Evolutionary conservation across 1,284 basidiomycete genomes (phyloP).

Genomic region (Trametes polyzona): DNA sequence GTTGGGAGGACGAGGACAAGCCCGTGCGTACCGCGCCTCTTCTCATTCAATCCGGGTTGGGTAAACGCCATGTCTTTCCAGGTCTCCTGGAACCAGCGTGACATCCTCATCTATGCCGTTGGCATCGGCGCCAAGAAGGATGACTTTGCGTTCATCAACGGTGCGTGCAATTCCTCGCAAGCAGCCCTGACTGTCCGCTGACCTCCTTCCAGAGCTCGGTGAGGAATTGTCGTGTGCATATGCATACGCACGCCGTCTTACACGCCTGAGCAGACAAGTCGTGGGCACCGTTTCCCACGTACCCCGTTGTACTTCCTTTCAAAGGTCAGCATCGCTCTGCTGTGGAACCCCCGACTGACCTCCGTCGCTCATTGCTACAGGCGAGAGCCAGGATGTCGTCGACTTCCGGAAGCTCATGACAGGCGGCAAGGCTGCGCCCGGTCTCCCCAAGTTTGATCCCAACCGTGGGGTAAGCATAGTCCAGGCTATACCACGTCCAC

Average conservation of each 20-base stretch:
- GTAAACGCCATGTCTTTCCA: slow-evolving; percentile 29
- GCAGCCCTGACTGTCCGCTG: neutral
- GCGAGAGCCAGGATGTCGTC: slow-evolving; percentile 64
- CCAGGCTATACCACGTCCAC: neutral
- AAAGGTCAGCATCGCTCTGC: slow-evolving; percentile 50
- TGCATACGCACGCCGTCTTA: too few species aligned
- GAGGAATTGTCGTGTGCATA: neutral
- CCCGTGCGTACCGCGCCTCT: slow-evolving; percentile 24
- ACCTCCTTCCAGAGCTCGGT: slow-evolving; percentile 35
- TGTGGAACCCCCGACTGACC: neutral
- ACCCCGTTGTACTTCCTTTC: slow-evolving; percentile 53
- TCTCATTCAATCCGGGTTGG: neutral
- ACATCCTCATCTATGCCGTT: slow-evolving; percentile 67
- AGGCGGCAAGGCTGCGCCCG: slow-evolving; percentile 49
- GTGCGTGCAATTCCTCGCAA: slow-evolving; percentile 40
- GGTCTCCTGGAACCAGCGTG: slow-evolving; percentile 75
- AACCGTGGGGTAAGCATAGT: slow-evolving; percentile 58
- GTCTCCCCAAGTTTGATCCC: slow-evolving; percentile 68
- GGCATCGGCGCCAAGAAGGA: slow-evolving; percentile 74
- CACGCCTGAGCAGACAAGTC: slow-evolving; percentile 42
- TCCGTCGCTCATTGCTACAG: slow-evolving; percentile 24
- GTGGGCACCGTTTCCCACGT: slow-evolving; percentile 59
- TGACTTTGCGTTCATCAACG: slow-evolving; percentile 65
- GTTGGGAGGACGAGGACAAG: slow-evolving; percentile 34
- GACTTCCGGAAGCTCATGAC: slow-evolving; percentile 60